Evolutionary conservation across 768 basidiomycete genomes (phyloP).

Genomic region (Ephemerocybe angulata): DNA sequence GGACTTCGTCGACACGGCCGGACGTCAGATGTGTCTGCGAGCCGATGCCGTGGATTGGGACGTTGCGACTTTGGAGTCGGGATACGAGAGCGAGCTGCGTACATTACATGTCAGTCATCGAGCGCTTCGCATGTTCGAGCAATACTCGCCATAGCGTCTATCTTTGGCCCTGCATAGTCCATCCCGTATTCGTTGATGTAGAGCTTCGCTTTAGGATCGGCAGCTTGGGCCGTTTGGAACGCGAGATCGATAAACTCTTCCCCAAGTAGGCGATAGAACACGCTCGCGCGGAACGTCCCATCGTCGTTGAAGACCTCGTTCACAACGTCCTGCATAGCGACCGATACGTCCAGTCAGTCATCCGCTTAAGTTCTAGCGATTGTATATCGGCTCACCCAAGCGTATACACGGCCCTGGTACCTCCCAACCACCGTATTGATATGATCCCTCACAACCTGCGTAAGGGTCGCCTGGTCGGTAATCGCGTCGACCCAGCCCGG

Average conservation of each 20-base stretch:
- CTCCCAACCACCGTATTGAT: slow-evolving; percentile 34
- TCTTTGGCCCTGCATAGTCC: slow-evolving; percentile 26
- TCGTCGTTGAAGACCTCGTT: slow-evolving; percentile 44
- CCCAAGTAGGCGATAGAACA: slow-evolving; percentile 40
- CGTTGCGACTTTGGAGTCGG: slow-evolving; percentile 41
- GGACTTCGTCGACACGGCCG: slow-evolving; percentile 48
- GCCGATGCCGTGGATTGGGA: slow-evolving; percentile 60
- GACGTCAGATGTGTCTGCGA: slow-evolving; percentile 59
- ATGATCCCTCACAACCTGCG: slow-evolving; percentile 34
- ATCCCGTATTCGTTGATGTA: slow-evolving; percentile 49
- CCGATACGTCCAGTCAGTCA: too few relatives aligned
- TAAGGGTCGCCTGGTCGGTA: slow-evolving; percentile 26
- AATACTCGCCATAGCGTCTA: too few relatives aligned
- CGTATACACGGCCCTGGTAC: slow-evolving; percentile 36
- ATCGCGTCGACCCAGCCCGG: slow-evolving; percentile 30
- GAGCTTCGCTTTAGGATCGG: slow-evolving; percentile 39
- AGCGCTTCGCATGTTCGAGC: too few relatives aligned
- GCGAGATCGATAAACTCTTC: slow-evolving; percentile 41
- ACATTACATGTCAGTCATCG: too few relatives aligned
- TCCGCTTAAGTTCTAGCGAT: slow-evolving; percentile 16
- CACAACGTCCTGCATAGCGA: slow-evolving; percentile 16
- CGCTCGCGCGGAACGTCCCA: slow-evolving; percentile 33
- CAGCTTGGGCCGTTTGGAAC: slow-evolving; percentile 40
- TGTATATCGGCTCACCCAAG: slow-evolving; percentile 10
- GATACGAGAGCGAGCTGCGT: slow-evolving; percentile 46